A percentile compares a stretch with the other conserved stretches of the same genome.
Evolutionary conservation across 805 yeast species (phyloP).

Genomic region (Candida boidinii): DNA sequence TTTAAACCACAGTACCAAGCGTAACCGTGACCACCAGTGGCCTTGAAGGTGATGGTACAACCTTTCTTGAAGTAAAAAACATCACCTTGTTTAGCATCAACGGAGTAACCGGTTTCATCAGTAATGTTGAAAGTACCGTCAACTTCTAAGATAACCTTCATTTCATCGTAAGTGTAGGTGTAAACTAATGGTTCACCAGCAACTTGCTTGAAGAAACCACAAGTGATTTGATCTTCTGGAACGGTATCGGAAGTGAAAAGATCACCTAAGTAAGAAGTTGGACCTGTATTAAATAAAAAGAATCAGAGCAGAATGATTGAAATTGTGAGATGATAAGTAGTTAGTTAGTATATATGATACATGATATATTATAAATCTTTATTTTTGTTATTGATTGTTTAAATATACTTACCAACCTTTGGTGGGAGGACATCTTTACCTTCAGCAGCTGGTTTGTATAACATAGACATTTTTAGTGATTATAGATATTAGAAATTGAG

Average conservation of each 20-base stretch:
- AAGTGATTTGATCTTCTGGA: slow-evolving; percentile 46
- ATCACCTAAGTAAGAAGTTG: slow-evolving; percentile 62
- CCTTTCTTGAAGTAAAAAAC: slow-evolving; percentile 59
- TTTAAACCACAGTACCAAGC: slow-evolving; percentile 53
- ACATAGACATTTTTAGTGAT: slow-evolving; percentile 41
- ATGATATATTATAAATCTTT: too few species aligned
- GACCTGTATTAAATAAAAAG: too few species aligned
- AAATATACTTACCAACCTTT: too few species aligned
- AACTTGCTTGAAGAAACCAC: slow-evolving; percentile 63
- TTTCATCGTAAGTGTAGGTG: slow-evolving; percentile 55
- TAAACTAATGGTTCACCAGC: slow-evolving; percentile 57
- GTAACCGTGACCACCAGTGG: slow-evolving; percentile 44
- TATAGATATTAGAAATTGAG: too few species aligned
- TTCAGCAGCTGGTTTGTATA: slow-evolving; percentile 41
- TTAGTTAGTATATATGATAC: too few species aligned
- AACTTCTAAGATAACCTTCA: slow-evolving; percentile 58
- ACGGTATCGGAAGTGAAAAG: slow-evolving; percentile 47
- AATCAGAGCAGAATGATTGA: too few species aligned
- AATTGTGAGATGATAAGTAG: too few species aligned
- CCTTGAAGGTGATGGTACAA: slow-evolving; percentile 50
- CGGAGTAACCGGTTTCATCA: slow-evolving; percentile 55
- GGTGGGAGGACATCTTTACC: slow-evolving; percentile 51
- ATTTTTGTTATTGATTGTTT: too few species aligned
- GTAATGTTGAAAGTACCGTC: slow-evolving; percentile 51
- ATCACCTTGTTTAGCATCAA: slow-evolving; percentile 53